These are phyloP conservation scores for Laburnicola sp. DNA, from an alignment of 2,329 filamentous ascomycete species.

Conservation along the genomic window DNA sequence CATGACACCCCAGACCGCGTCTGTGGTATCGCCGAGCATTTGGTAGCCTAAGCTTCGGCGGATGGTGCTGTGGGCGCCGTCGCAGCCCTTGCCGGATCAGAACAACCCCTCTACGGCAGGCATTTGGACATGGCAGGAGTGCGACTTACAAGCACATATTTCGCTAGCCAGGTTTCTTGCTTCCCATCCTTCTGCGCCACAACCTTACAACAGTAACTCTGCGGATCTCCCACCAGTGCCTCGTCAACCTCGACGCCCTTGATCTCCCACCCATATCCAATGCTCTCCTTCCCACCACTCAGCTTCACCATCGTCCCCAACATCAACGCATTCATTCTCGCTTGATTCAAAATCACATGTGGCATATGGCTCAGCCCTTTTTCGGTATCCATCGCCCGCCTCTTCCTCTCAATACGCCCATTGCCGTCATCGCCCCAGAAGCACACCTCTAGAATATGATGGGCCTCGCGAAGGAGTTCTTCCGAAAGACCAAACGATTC, in stretches of 20 bases:
- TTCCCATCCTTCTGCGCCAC: conserved; percentile 36
- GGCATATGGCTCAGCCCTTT: conserved; percentile 65
- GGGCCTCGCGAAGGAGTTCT: conserved; percentile 64
- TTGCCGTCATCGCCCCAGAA: conserved; percentile 44
- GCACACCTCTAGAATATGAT: conserved; percentile 67
- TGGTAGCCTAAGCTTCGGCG: conserved; percentile 56
- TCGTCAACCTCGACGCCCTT: conserved; percentile 56
- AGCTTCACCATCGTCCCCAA: conserved; percentile 55
- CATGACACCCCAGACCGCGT: conserved; percentile 62
- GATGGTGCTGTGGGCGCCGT: conserved; percentile 58
- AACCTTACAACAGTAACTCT: conserved; percentile 39
- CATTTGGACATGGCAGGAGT: too few relatives aligned
- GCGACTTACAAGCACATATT: conserved; percentile 43
- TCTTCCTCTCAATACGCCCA: conserved; percentile 47
- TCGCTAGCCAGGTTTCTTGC: conserved; percentile 40
- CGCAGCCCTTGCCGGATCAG: conserved; percentile 51
- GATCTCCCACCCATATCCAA: conserved; percentile 61
- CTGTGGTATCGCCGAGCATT: conserved; percentile 63
- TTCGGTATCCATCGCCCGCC: conserved; percentile 59
- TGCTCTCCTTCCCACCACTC: conserved; percentile 43
- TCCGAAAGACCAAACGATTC: conserved; percentile 70
- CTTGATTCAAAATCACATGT: conserved; percentile 72
- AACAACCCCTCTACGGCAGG: too few relatives aligned
- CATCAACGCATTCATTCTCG: conserved; percentile 66
- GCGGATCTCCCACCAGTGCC: conserved; percentile 33